Evolutionary conservation across 108 stramenopile species (phyloP).

Genomic region (Parietichytrium sp.): DNA sequence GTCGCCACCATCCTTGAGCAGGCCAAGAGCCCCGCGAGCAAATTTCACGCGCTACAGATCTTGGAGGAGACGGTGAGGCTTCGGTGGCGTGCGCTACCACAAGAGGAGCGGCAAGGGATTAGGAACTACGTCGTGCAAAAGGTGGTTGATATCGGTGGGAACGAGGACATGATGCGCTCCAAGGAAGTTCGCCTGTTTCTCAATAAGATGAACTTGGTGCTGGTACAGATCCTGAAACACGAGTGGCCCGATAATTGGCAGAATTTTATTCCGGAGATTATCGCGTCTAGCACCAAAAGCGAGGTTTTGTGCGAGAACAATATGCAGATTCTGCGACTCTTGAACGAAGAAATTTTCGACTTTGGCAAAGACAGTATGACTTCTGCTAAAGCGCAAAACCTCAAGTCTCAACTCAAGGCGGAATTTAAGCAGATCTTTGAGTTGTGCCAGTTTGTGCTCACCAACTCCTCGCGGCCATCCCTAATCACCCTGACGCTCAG

Average conservation of each 20-base stretch:
- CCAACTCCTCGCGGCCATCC: constrained; percentile 47
- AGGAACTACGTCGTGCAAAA: too few species aligned
- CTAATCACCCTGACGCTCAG: constrained; percentile 68
- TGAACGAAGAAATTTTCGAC: constrained; percentile 97
- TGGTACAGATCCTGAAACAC: constrained; percentile 95
- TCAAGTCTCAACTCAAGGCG: constrained; percentile 73
- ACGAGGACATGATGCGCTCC: too few species aligned
- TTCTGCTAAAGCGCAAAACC: background rate
- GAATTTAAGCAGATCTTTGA: constrained; percentile 94
- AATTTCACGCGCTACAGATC: too few species aligned
- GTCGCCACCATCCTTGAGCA: too few species aligned
- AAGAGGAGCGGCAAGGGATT: too few species aligned
- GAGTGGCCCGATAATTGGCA: constrained; percentile 99
- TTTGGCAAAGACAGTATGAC: constrained; percentile 72
- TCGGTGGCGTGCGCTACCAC: too few species aligned
- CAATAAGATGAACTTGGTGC: constrained; percentile 93
- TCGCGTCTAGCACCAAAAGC: constrained; percentile 65
- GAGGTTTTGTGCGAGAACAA: constrained; percentile 98
- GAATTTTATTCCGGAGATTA: constrained; percentile 90
- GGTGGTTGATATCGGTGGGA: too few species aligned
- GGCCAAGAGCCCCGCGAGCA: too few species aligned
- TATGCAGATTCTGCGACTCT: constrained; percentile 93
- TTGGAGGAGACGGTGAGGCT: too few species aligned
- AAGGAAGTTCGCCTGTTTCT: too few species aligned
- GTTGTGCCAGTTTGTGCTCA: constrained; percentile 91